Conservation (phyloP, 2,329 filamentous ascomycete species). For the Cladophialophora immunda region DNA sequence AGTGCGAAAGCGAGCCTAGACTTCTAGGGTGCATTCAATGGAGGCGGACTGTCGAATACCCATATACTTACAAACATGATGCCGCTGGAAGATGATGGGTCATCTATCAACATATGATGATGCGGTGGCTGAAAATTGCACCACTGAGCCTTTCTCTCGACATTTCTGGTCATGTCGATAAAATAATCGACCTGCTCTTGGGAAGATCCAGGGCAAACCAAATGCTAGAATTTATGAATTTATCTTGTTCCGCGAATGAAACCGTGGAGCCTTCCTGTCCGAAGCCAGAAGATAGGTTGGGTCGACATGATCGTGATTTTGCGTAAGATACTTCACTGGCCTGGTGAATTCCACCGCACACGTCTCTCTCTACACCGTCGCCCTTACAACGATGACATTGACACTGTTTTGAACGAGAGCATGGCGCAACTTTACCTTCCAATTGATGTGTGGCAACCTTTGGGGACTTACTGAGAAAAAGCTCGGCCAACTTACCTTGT, state of each 20-base stretch:
- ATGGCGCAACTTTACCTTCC: background rate
- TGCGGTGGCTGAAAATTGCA: background rate
- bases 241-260: background rate
- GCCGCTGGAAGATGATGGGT: background rate
- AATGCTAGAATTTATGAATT: background rate
- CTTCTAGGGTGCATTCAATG: background rate
- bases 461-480: background rate
- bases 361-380: too few relatives aligned
- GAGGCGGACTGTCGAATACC: background rate
- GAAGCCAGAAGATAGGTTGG: background rate
- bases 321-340: too few relatives aligned
- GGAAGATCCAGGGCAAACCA: background rate
- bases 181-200: background rate
- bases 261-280: background rate
- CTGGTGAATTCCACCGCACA: too few relatives aligned
- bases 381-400: too few relatives aligned
- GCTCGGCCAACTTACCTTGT: conserved; percentile 19
- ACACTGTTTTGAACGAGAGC: too few relatives aligned
- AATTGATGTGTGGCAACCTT: background rate
- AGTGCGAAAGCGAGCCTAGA: background rate
- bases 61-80: background rate
- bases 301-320: background rate
- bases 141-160: background rate
- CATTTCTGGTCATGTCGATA: background rate
- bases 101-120: background rate